phyloP scores from a whole-genome alignment of 1,139 yeast species.

The Taphrina flavorubra region DNA sequence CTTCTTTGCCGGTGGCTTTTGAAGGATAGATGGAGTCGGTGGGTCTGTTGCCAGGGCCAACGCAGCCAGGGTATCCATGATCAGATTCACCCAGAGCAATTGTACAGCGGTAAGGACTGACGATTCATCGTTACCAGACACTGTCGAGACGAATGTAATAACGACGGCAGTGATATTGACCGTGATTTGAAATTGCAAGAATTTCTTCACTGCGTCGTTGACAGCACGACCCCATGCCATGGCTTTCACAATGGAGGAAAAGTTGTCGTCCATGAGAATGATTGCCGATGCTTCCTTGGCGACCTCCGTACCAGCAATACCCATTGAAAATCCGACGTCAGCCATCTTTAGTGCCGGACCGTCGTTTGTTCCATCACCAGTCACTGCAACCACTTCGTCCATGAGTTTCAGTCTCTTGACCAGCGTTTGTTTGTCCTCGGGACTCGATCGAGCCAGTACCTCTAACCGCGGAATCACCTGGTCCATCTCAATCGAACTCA shows the following conservation, averaged over 20 bases:
- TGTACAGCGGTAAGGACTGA: slow-evolving; percentile 97
- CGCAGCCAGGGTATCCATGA: slow-evolving; percentile 98
- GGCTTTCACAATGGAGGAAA: slow-evolving; percentile 94
- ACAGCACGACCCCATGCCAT: slow-evolving; percentile 99
- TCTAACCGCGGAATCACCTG: slow-evolving; percentile 70
- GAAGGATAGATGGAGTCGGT: slow-evolving; percentile 79
- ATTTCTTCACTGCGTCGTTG: slow-evolving; percentile 89
- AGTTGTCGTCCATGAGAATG: slow-evolving; percentile 92
- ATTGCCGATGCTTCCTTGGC: slow-evolving; percentile 96
- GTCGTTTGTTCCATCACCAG: slow-evolving; percentile 98
- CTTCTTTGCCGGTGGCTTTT: slow-evolving; percentile 85
- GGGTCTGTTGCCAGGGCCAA: slow-evolving; percentile 97
- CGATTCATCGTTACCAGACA: slow-evolving; percentile 73
- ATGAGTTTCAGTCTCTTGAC: slow-evolving; percentile 79
- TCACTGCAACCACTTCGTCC: slow-evolving; percentile 96
- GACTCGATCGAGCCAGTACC: slow-evolving; percentile 92
- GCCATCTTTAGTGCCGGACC: slow-evolving; percentile 94
- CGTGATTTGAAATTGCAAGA: slow-evolving; percentile 89
- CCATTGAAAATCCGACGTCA: slow-evolving; percentile 94
- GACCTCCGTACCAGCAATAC: slow-evolving; percentile 90
- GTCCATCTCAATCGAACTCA: slow-evolving; percentile 64
- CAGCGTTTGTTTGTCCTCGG: slow-evolving; percentile 87
- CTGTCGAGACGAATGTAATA: slow-evolving; percentile 91
- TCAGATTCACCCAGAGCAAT: slow-evolving; percentile 93
- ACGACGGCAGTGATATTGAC: slow-evolving; percentile 95